Base-by-base conservation (phyloP, 768 basidiomycete species). In the Leccinum ochraceum region DNA sequence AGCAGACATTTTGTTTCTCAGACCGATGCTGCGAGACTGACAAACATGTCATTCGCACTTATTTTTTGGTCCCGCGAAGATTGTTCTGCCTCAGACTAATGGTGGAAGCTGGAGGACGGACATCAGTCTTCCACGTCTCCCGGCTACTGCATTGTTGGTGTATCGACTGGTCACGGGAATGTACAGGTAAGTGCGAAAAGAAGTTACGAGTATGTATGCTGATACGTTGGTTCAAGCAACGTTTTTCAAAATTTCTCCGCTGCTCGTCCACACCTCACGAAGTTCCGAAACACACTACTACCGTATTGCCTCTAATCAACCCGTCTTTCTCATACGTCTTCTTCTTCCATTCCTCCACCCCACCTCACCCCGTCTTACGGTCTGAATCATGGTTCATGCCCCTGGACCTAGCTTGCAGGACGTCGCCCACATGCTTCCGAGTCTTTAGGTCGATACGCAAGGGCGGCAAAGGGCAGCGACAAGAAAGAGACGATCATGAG, bases 131-230 rank as follows among this genome's bases (percentile, higher is more conserved):
- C 85, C 89, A 2, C 78, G 76, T 56, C 67, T 91, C 2, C 72
- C 86, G 10, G 83, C 84, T 6, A 83, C 83, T 60, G 83, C 84
- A 0, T 77, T 94, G 1, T 61, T 92, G 16, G 87, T 86, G 3
- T 94, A 94, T 69, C 80, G 79, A 30, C 64, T 87, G 10, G 74
- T 71, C 14, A 78, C 84, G 14, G 70, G 50, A 13, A 66, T 68
- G 28, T 63, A 39, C 63, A 58, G 65, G 78, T 77, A 57, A 26
- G 68, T 63, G 9, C 7, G 6, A 10, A 11, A 30, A 42, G 20
- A 20, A 22, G 6, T 49, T n/a, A 0, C 56, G 9, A 24, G 36
- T 4, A 28, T 22, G 3, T 10, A 13, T 14, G 36, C 56, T 73
- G 53, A 72, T 53, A 20, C 9, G 30, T 17, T 22, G 0, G 34